Conservation (phyloP, 1,284 basidiomycete genomes). For the Austroboletus novae-zelandiae region DNA sequence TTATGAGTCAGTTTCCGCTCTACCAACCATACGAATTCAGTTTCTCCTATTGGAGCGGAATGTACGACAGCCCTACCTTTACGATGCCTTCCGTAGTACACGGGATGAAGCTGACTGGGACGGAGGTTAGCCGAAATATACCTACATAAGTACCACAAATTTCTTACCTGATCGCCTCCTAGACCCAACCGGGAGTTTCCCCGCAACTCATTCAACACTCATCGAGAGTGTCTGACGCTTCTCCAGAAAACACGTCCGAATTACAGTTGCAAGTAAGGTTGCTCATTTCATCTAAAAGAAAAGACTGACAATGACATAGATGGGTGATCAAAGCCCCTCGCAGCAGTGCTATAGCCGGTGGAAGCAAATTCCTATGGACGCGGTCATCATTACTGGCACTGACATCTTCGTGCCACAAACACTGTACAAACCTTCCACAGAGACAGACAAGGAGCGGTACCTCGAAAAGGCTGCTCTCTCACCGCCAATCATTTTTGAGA, state of each 20-base stretch:
- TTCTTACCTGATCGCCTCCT: background rate
- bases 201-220: background rate
- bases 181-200: background rate
- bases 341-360: conserved; percentile 14
- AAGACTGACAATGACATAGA: conserved; percentile 1
- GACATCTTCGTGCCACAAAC: conserved; percentile 56
- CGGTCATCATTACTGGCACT: conserved; percentile 25
- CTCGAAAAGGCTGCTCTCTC: conserved; percentile 62
- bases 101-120: background rate
- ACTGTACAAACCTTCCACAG: conserved; percentile 67
- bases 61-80: background rate
- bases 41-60: background rate
- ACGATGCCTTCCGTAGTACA: background rate
- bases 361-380: conserved; percentile 9
- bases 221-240: background rate
- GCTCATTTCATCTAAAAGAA: background rate
- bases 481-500: conserved; percentile 57
- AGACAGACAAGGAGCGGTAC: conserved; percentile 65
- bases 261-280: conserved; percentile 7
- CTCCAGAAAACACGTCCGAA: background rate
- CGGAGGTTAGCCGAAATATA: conserved; percentile 2
- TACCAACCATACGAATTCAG: background rate
- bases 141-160: background rate
- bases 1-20: background rate
- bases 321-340: conserved; percentile 3